A percentile compares a stretch with the other conserved stretches of the same genome.
Conservation (phyloP, 768 basidiomycete genomes). For the Tricholoma flavovirens region DNA sequence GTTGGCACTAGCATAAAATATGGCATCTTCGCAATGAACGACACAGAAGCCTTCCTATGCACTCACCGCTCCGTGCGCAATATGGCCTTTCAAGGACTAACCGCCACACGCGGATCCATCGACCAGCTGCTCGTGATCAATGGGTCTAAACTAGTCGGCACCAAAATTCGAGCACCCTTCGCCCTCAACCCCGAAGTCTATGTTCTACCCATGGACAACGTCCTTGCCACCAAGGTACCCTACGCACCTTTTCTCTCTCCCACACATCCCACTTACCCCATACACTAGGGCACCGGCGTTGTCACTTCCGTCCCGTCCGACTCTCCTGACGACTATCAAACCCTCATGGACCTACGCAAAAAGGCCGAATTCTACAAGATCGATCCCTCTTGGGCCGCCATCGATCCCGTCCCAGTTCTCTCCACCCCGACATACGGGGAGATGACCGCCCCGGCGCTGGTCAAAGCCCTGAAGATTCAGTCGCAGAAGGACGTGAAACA, state of each 20-base stretch:
- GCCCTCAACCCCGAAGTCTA: constrained; percentile 81
- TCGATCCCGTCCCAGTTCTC: constrained; percentile 85
- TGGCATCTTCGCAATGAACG: constrained; percentile 84
- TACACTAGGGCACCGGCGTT: constrained; percentile 81
- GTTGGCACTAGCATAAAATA: constrained; percentile 89
- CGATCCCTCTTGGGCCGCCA: constrained; percentile 77
- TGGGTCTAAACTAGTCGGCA: constrained; percentile 78
- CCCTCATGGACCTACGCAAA: constrained; percentile 86
- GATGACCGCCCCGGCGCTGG: constrained; percentile 76
- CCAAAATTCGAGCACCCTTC: constrained; percentile 85
- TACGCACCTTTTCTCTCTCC: not conserved
- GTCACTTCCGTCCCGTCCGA: constrained; percentile 98
- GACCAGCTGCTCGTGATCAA: constrained; percentile 71
- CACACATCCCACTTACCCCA: not conserved
- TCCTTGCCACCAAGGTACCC: constrained; percentile 84
- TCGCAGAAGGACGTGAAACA: constrained; percentile 93
- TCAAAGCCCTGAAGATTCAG: constrained; percentile 88
- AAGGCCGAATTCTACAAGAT: constrained; percentile 97
- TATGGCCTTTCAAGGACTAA: constrained; percentile 93
- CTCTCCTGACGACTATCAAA: constrained; percentile 94
- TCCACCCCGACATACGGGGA: constrained; percentile 90
- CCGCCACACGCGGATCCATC: constrained; percentile 64
- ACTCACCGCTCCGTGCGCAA: constrained; percentile 91
- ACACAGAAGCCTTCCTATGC: constrained; percentile 83
- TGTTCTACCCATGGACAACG: constrained; percentile 98